Evolutionary conservation across 2,329 filamentous ascomycete genomes (phyloP), one percentile per base, ranked within the genome.

Genomic region (Penicillium frequentans): DNA sequence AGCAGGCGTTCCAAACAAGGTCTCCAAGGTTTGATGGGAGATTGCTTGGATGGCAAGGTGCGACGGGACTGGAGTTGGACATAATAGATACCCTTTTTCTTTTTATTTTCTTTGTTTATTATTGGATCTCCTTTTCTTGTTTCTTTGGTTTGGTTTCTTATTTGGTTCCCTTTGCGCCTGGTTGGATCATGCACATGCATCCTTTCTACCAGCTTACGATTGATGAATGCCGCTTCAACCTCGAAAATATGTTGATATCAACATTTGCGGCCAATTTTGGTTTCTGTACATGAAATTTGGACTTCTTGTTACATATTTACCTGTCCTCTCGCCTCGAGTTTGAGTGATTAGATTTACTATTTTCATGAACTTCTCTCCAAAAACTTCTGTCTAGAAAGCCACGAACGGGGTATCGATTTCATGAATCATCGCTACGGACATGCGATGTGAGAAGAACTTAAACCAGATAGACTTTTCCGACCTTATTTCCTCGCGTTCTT

Each of bases 21-120:
- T 69, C 29, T 65, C 68, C 29, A 72, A 69, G 53, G 49, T 45
- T 53, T 29, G 47, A 39, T 48, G 23, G 26, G 50, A 19, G 33
- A 49, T 16, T 13, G 10, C 52, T 16, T 35, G 49, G 50, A 55
- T 37, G 35, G 43, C 45, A 56, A 42, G 45, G 56, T 58, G 52
- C 48, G 48, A 50, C 39, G 59, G 63, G 64, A 65, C 62, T 65
- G 65, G 65, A 68, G 64, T 68, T 62, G 59, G 65, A 68, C 51
- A 56, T 63, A 66, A 66, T 62, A 69, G 70, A 74, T 74, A 74
- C 72, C 72, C 72, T 67, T 68, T 70, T 66, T 63, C 19, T 11
- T 39, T 61, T 63, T 59, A 53, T 64, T 57, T 50, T 39, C 35
- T 58, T 39, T 57, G 44, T 56, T 57, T 62, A 23, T 21, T 51